Conservation (phyloP, 352 stramenopile species). For the Phytophthora lateralis region DNA sequence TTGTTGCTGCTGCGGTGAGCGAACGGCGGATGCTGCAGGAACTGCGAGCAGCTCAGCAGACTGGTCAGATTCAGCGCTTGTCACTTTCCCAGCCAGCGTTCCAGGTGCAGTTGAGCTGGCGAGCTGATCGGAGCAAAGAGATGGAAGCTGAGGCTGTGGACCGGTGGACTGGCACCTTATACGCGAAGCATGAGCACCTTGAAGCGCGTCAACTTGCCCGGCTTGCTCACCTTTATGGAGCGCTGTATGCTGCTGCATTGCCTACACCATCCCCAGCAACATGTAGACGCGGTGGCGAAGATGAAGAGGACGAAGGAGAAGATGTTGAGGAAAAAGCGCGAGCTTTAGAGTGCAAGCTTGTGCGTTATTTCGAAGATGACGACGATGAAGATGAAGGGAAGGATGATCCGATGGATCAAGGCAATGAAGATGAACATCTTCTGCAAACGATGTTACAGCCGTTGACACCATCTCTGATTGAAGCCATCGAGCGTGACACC, state of each 20-base stretch:
- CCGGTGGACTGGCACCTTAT: slow-evolving; percentile 53
- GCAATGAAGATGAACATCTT: slow-evolving; percentile 35
- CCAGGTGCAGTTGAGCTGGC: slow-evolving; percentile 52
- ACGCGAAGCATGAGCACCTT: slow-evolving; percentile 60
- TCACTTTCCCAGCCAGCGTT: slow-evolving; percentile 59
- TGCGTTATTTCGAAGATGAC: slow-evolving; percentile 73
- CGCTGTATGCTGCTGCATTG: slow-evolving; percentile 47
- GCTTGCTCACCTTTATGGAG: slow-evolving; percentile 61
- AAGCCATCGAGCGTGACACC: slow-evolving; percentile 63
- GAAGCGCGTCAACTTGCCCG: slow-evolving; percentile 64
- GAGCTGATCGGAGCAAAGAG: slow-evolving; percentile 3
- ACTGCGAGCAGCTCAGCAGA: slow-evolving; percentile 53
- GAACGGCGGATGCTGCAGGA: slow-evolving; percentile 59
- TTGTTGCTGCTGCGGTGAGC: slow-evolving; percentile 33
- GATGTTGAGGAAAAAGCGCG: slow-evolving; percentile 36
- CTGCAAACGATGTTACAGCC: slow-evolving; percentile 55
- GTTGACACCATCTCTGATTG: slow-evolving; percentile 52
- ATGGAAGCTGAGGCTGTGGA: slow-evolving; percentile 23
- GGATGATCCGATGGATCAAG: slow-evolving; percentile 2
- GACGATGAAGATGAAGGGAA: slow-evolving; percentile 7
- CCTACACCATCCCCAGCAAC: slow-evolving; percentile 16
- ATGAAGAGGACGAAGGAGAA: slow-evolving; percentile 22
- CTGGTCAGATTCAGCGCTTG: slow-evolving; percentile 63
- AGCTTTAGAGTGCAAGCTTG: slow-evolving; percentile 53
- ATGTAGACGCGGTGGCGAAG: slow-evolving; percentile 6